Evolutionary conservation across 2,329 filamentous ascomycete genomes (phyloP), one percentile per base, ranked within the genome.

Genomic region (Alternaria sp.): DNA sequence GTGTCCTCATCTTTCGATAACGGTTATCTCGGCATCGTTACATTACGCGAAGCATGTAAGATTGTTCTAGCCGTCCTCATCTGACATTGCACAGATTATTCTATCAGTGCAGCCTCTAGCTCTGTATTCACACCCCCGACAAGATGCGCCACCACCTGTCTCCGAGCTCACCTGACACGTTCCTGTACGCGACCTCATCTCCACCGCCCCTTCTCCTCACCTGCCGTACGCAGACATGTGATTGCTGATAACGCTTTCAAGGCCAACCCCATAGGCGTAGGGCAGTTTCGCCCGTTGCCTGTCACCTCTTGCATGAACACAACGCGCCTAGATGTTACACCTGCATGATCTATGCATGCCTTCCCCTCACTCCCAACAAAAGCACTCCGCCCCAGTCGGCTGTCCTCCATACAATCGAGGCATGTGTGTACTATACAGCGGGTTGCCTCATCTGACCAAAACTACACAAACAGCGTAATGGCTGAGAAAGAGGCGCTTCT

Each of bases 301-400:
- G 30, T 50, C 47, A 26, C 26, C 15, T 23, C 25, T 50, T 61
- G 51, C 51, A 54, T 60, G 54, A 57, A 57, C 43, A 64, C 57
- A 68, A 68, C 62, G 62, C 65, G 67, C 63, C 59, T 57, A 65
- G 65, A 65, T 69, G 68, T 68, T 54, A 62, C 61, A 66, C 67
- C 64, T 65, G 60, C 70, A 70, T 43, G 56, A 59, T 54, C 60
- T 61, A 66, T 67, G 67, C 69, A 65, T 61, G 51, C 60, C 36
- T 21, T 30, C 23, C 52, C 21, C 50, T 52, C 60, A 49, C 30
- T 57, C 67, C 65, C 69, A 73, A 72, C 69, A 71, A 69, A 71
- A 68, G 55, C 44, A 62, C 56, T 21, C 55, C 50, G 49, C 61
- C 25, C 59, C 58, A 59, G 54, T 65, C 61, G 59, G 59, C 59